These are phyloP conservation scores for Fusarium odoratissimum DNA, from an alignment of 2,329 filamentous ascomycete species.

Conservation along the genomic window DNA sequence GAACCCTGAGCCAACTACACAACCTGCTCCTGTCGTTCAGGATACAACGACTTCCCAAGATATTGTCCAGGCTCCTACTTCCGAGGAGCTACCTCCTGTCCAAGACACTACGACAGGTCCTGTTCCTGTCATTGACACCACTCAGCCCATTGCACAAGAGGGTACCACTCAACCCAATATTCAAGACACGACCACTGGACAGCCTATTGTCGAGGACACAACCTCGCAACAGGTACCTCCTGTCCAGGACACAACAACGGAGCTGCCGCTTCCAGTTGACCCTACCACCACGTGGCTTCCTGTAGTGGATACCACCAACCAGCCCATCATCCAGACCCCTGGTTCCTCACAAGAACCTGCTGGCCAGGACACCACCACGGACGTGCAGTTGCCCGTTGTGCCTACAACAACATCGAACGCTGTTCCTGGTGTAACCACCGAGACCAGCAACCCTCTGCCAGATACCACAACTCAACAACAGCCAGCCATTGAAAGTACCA, in stretches of 20 bases:
- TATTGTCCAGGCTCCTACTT: not conserved
- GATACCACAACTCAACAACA: not conserved
- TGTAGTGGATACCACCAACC: not conserved
- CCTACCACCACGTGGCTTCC: slow-evolving; percentile 3
- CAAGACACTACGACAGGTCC: not conserved
- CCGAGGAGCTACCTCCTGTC: not conserved
- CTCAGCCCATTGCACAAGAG: not conserved
- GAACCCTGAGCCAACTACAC: not conserved
- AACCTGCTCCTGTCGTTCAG: not conserved
- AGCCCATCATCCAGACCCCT: not conserved
- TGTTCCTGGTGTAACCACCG: not conserved
- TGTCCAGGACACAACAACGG: not conserved
- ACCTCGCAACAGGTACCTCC: not conserved
- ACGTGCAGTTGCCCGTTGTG: not conserved
- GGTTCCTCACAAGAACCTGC: not conserved
- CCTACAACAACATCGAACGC: not conserved
- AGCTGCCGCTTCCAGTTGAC: not conserved
- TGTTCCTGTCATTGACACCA: not conserved
- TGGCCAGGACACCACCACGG: not conserved
- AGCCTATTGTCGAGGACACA: not conserved
- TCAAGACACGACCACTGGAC: not conserved
- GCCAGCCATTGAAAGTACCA: not conserved
- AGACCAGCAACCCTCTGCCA: not conserved
- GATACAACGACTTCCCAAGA: not conserved
- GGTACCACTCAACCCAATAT: not conserved